Evolutionary conservation across 768 basidiomycete genomes (phyloP), one percentile per base, ranked within the genome.

Genomic region (Termitomyces sp.): DNA sequence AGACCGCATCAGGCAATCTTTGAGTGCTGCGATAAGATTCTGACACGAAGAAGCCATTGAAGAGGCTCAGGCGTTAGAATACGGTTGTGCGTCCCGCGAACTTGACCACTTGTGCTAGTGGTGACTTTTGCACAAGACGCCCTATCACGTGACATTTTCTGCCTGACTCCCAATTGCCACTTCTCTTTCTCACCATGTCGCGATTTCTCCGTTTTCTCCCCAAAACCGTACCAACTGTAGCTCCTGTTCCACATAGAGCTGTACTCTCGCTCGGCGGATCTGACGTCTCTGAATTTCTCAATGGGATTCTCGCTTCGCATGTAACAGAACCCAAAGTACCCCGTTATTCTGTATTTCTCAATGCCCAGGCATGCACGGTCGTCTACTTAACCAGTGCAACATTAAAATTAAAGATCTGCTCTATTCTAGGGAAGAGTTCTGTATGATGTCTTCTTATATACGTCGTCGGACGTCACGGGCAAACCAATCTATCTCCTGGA

Each of bases 371-470:
- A 70, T 61, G 79, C 68, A 47, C 34, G 58, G 66, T 60, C 60
- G 45, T 51, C 57, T 54, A 52, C 51, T 33, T 50, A 51, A 26
- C 15, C 20, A 29, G 12, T 20, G 42, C 26, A 47, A 54, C 29
- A 60, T 57, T 62, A 39, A 62, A 51, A 48, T 28, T n/a, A 53
- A 28, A 37, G 50, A 63, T 59, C 60, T 47, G 53, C 48, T 39
- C 52, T 56, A 16, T 66, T 53, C 22, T 65, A 95, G 94, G 96
- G 96, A 41, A 82, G 94, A 68, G 85, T 98, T 31, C 75, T 97
- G 47, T 87, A 94, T 67, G 95, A 98, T 70, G 73, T 88, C 51
- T 94, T 98, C 72, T 77, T 97, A 60, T 91, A 92, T 69, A 84
- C 87, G 15, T 75, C 77, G 29, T 71, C 75, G 10, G 73, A 73